Evolutionary conservation across 192 early-diverging fungal genomes (phyloP).

Genomic region (Podila minutissima): DNA sequence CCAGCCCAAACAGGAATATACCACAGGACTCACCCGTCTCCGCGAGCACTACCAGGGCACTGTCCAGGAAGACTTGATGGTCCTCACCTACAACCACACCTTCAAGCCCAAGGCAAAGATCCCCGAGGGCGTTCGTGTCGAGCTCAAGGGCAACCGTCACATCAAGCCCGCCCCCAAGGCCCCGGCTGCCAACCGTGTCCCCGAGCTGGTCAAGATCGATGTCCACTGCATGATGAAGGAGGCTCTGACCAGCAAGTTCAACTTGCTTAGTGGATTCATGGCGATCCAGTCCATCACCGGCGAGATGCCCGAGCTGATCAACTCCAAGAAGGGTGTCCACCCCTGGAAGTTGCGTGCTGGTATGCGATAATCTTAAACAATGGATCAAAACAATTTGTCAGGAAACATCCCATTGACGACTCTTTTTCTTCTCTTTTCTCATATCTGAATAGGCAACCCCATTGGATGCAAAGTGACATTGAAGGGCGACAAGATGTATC

Average conservation of each 20-base stretch:
- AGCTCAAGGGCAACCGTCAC: conserved; percentile 56
- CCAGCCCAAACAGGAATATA: conserved; percentile 20
- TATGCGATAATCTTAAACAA: background rate
- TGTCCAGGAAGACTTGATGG: conserved; percentile 63
- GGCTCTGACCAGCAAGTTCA: conserved; percentile 88
- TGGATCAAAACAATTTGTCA: no score
- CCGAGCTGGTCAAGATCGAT: conserved; percentile 76
- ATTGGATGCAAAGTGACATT: conserved; percentile 87
- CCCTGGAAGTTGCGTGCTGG: conserved; percentile 89
- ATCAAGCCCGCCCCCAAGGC: conserved; percentile 66
- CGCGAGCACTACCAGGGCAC: conserved; percentile 61
- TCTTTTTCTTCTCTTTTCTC: background rate
- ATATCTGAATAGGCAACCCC: conserved; percentile 72
- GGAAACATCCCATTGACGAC: background rate
- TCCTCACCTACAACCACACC: conserved; percentile 63
- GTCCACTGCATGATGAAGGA: conserved; percentile 91
- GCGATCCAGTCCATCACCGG: conserved; percentile 91
- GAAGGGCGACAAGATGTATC: conserved; percentile 87
- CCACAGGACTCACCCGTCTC: conserved; percentile 46
- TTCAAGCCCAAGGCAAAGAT: conserved; percentile 48
- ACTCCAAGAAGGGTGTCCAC: conserved; percentile 83
- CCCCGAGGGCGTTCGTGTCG: conserved; percentile 41
- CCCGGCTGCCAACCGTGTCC: conserved; percentile 68
- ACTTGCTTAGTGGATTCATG: conserved; percentile 91
- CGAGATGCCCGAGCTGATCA: conserved; percentile 79